Percentiles rank a stretch among this genome's conserved stretches.
These are phyloP conservation scores for Alternaria ethzedia DNA, from an alignment of 2,329 filamentous ascomycete species.

Conservation along the genomic window DNA sequence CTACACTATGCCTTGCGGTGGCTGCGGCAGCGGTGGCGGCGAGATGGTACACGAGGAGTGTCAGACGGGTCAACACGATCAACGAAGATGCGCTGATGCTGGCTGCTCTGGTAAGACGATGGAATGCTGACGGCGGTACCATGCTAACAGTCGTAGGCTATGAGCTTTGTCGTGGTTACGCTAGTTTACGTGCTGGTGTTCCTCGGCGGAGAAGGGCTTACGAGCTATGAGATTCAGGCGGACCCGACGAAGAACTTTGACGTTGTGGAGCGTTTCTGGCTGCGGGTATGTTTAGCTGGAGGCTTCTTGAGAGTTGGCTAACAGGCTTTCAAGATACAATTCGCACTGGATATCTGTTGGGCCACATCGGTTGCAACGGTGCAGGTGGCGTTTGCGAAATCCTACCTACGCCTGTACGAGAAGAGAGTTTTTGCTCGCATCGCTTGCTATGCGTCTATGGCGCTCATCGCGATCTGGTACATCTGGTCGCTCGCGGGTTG, in stretches of 20 bases:
- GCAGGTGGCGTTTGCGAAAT: constrained; percentile 24
- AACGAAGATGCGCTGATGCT: constrained; percentile 24
- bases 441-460: constrained; percentile 18
- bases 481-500: constrained; percentile 22
- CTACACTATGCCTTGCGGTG: constrained; percentile 20
- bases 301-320: neutral
- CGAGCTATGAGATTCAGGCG: constrained; percentile 13
- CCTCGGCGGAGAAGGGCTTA: constrained; percentile 24
- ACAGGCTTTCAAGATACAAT: constrained; percentile 19
- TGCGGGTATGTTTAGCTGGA: constrained; percentile 8
- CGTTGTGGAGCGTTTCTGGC: constrained; percentile 15
- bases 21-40: constrained; percentile 19
- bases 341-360: constrained; percentile 30
- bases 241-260: constrained; percentile 15
- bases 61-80: constrained; percentile 25
- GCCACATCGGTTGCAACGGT: constrained; percentile 26
- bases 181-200: constrained; percentile 26
- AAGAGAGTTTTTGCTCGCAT: constrained; percentile 7
- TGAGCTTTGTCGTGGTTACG: constrained; percentile 23
- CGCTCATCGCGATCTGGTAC: constrained; percentile 19
- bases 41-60: constrained; percentile 28
- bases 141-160: constrained; percentile 17
- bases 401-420: constrained; percentile 26
- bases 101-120: constrained; percentile 21
- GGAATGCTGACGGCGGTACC: neutral